These are phyloP conservation scores for Rutidosis leptorrhynchoides DNA, from an alignment of 129 eudicot genomes.

Conservation along the genomic window DNA sequence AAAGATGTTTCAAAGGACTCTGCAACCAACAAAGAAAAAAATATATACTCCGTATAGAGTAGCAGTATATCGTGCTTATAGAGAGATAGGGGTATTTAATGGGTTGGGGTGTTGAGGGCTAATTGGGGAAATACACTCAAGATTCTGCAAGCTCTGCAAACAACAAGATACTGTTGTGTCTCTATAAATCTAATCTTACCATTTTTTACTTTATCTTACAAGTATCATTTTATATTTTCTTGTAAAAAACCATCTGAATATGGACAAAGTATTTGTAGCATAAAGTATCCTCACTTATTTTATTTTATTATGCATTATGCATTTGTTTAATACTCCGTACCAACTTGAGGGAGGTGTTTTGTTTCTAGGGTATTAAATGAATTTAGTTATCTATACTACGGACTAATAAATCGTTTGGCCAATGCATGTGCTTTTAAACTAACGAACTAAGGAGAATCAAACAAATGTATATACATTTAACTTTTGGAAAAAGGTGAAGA, in stretches of 20 bases:
- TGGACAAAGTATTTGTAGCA: background rate
- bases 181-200: background rate
- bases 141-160: conserved; percentile 24
- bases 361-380: too few relatives aligned
- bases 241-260: background rate
- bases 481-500: too few relatives aligned
- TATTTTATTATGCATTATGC: too few relatives aligned
- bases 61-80: background rate
- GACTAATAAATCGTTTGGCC: too few relatives aligned
- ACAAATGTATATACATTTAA: too few relatives aligned
- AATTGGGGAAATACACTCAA: conserved; percentile 21
- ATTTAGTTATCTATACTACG: too few relatives aligned
- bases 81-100: background rate
- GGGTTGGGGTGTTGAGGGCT: conserved; percentile 12
- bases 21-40: background rate
- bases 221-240: background rate
- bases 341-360: too few relatives aligned
- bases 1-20: conserved; percentile 27
- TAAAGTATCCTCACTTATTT: background rate
- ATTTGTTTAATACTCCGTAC: background rate
- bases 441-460: background rate
- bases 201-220: background rate
- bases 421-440: too few relatives aligned
- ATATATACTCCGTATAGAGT: background rate
- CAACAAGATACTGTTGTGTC: conserved; percentile 24